Base-by-base conservation (phyloP, 2,329 filamentous ascomycete genomes). In the Beauveria pseudobassiana region DNA sequence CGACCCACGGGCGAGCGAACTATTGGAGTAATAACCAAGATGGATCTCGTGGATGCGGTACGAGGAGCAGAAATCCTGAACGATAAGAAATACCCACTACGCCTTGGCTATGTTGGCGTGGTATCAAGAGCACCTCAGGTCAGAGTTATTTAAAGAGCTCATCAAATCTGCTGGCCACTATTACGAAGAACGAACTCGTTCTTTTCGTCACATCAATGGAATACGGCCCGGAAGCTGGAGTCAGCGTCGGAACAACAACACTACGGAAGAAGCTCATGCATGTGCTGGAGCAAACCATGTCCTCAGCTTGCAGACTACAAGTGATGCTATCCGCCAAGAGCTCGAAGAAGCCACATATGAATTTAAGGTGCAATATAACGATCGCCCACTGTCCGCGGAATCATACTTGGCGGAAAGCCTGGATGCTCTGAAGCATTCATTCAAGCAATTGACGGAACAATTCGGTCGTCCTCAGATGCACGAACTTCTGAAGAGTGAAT, bases 311-410 rank as follows among this genome's bases (percentile, higher is more conserved):
- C 90, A 95, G 68, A 87, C 86, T 61, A 99, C 95, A 3, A 90
- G 90, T 68, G 91, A 97, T 71, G 91, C 92, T 10, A 97, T 99
- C 66, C 88, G 89, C 64, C 91, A 96, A 72, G 95, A 99, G 73
- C 84, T 99, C 0, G 93, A 97, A 70, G 95, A 99, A 75, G 93
- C 95, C 3, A 93, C 91, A 0, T 99, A 99, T 71, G 93, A 99
- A 75, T 99, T 96, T 81, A 99, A 99, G 74, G 95, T 99, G 5
- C 96, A 99, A 74, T 99, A 99, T 77, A 99, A 99, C 70, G 95
- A 99, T 72, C 87, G 95, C 7, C 91, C 93, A 1, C 80, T 99
- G 42, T 96, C 91, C 56, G 95, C 95, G 2, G 95, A 99, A 72
- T 96, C 93, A 4, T 99, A 99, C 72, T 83, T 99, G 45, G 95